Evolutionary conservation across 306 rosid genomes (phyloP).

Genomic region (Cicer yamashitae): DNA sequence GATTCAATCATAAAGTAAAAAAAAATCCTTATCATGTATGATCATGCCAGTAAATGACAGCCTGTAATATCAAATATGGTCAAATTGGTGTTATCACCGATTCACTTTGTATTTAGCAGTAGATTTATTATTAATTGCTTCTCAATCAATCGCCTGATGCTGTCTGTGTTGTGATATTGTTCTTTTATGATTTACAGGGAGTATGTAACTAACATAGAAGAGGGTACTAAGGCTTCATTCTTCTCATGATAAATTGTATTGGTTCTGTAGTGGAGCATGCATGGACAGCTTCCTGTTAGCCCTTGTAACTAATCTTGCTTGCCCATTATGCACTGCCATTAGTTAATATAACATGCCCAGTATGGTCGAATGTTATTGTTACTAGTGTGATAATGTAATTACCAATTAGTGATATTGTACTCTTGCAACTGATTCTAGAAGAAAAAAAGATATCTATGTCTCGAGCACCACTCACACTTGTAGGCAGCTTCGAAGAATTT

Average conservation of each 20-base stretch:
- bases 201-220: constrained; percentile 61
- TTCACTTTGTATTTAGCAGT: constrained; percentile 25
- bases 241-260: constrained; percentile 40
- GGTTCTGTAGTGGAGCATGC: constrained; percentile 42
- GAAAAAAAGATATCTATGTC: constrained; percentile 32
- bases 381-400: constrained; percentile 39
- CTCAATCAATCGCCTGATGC: background rate
- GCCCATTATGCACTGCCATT: constrained; percentile 33
- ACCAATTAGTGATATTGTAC: constrained; percentile 28
- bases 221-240: constrained; percentile 32
- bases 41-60: constrained; percentile 23
- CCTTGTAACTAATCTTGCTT: constrained; percentile 35
- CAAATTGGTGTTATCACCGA: background rate
- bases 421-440: constrained; percentile 37
- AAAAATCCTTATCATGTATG: constrained; percentile 21
- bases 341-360: constrained; percentile 39
- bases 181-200: constrained; percentile 61
- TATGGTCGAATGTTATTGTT: constrained; percentile 45
- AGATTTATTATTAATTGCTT: constrained; percentile 47
- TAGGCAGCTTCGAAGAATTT: too few species aligned
- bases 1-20: constrained; percentile 28
- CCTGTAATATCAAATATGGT: constrained; percentile 26
- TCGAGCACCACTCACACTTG: constrained; percentile 30
- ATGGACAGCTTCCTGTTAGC: constrained; percentile 39
- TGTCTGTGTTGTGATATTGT: constrained; percentile 34